These are phyloP conservation scores for Isatis tinctoria DNA, from an alignment of 345 rosid genomes.

Conservation along the genomic window DNA sequence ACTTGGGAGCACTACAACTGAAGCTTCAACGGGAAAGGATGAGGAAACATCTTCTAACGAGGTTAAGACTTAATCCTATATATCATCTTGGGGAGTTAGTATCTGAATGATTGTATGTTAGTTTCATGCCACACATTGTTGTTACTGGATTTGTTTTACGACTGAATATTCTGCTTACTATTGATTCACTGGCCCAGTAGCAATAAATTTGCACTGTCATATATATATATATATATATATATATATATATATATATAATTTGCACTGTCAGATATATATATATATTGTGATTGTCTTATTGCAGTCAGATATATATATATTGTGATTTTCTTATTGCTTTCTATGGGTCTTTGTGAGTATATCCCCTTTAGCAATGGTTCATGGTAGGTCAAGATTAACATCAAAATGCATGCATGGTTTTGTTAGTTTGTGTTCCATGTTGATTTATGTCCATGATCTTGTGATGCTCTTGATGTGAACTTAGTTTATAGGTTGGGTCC, in stretches of 20 bases:
- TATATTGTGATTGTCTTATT: too few relatives aligned
- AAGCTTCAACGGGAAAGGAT: conserved; percentile 5
- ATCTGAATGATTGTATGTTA: not conserved
- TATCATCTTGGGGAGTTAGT: not conserved
- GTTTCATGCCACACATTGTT: not conserved
- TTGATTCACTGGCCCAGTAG: not conserved
- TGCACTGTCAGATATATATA: too few relatives aligned
- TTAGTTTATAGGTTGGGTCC: not conserved
- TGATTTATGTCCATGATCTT: not conserved
- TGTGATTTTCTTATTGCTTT: not conserved
- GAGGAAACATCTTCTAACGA: conserved; percentile 25
- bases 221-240: too few relatives aligned
- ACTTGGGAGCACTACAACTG: not conserved
- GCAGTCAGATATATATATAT: too few relatives aligned
- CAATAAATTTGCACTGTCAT: not conserved
- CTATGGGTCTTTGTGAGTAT: not conserved
- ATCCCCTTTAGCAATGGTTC: not conserved
- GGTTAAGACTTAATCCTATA: conserved; percentile 15
- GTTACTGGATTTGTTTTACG: not conserved
- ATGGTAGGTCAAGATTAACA: not conserved
- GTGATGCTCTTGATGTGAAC: not conserved
- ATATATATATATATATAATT: too few relatives aligned
- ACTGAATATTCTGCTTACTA: not conserved
- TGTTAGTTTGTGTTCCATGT: not conserved
- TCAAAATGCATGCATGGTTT: not conserved